Evolutionary conservation across 345 rosid species (phyloP).

Genomic region (Sonneratia caseolaris): DNA sequence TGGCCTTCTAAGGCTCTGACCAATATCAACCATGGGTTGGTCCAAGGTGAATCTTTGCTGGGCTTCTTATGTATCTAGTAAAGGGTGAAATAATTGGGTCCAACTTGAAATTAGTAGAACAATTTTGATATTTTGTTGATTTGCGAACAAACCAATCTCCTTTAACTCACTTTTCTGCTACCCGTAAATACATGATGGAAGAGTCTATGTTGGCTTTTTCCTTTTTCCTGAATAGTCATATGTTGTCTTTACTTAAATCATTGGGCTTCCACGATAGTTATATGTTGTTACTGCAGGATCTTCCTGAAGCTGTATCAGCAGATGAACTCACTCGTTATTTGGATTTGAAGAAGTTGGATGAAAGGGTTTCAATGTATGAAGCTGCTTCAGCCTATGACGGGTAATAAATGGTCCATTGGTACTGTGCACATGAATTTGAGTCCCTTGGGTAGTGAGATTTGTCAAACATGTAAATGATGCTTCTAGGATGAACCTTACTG

Average conservation of each 20-base stretch:
- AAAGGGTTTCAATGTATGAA: constrained; percentile 86
- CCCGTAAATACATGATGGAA: no score
- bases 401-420: constrained; percentile 21
- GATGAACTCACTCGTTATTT: constrained; percentile 78
- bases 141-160: no score
- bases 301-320: constrained; percentile 71
- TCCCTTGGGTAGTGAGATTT: neutral
- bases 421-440: neutral
- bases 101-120: no score
- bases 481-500: neutral
- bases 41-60: neutral
- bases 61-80: neutral
- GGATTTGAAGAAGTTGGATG: constrained; percentile 89
- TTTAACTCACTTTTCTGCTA: no score
- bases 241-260: neutral
- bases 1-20: neutral
- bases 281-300: constrained; percentile 47
- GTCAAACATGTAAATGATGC: neutral
- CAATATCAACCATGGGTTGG: neutral
- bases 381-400: constrained; percentile 92
- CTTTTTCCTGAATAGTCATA: neutral
- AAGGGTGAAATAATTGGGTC: neutral
- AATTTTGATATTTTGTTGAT: no score
- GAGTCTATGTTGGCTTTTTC: no score
- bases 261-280: neutral